Evolutionary conservation across 2,329 filamentous ascomycete species (phyloP).

Genomic region (Arthrobotrys sinensis): DNA sequence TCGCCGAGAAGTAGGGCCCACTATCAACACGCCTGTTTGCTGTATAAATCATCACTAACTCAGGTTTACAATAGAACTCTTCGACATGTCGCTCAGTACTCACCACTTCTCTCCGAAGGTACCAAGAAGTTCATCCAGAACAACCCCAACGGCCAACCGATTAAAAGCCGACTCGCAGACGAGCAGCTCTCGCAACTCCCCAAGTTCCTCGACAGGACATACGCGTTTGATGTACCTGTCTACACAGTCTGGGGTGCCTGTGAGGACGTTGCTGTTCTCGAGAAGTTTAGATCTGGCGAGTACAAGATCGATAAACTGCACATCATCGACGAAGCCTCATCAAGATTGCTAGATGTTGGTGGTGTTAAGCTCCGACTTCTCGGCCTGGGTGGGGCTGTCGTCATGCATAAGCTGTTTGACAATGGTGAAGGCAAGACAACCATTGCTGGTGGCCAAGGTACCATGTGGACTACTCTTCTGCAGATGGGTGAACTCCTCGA

Average conservation of each 20-base stretch:
- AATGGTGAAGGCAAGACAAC: slow-evolving; percentile 98
- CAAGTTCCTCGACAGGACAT: slow-evolving; percentile 86
- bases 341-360: slow-evolving; percentile 92
- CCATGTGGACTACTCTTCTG: slow-evolving; percentile 98
- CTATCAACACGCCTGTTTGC: slow-evolving; percentile 54
- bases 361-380: slow-evolving; percentile 95
- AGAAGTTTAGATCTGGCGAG: slow-evolving; percentile 96
- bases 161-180: slow-evolving; percentile 77
- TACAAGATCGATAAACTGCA: slow-evolving; percentile 98
- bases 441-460: slow-evolving; percentile 97
- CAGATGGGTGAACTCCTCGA: slow-evolving; percentile 99
- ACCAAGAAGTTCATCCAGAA: slow-evolving; percentile 78
- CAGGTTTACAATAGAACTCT: slow-evolving; percentile 77
- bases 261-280: slow-evolving; percentile 95
- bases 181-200: slow-evolving; percentile 87
- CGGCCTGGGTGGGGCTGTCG: slow-evolving; percentile 93
- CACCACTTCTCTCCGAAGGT: slow-evolving; percentile 87
- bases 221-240: slow-evolving; percentile 94
- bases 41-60: slow-evolving; percentile 4
- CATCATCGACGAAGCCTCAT: slow-evolving; percentile 98
- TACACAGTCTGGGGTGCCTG: slow-evolving; percentile 99
- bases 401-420: slow-evolving; percentile 99
- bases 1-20: slow-evolving; percentile 89
- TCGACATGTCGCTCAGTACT: slow-evolving; percentile 99
- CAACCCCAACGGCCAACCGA: slow-evolving; percentile 66